Percentiles rank a stretch among this genome's conserved stretches.
Evolutionary conservation across 345 rosid genomes (phyloP).

Genomic region (Kernera saxatilis): DNA sequence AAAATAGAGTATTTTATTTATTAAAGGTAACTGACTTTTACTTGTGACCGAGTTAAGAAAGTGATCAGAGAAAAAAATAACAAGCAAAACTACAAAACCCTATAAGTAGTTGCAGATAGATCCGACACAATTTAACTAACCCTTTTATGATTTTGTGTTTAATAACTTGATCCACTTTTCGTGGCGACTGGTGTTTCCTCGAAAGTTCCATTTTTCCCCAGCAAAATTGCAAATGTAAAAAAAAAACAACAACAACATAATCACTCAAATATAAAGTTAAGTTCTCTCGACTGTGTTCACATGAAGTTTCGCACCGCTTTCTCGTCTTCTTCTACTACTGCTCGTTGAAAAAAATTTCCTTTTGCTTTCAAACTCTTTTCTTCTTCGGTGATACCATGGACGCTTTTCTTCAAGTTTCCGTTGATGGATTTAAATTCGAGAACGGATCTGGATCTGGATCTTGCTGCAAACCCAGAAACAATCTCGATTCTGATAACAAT

Average conservation of each 20-base stretch:
- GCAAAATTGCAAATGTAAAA: neutral
- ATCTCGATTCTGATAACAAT: constrained; percentile 10
- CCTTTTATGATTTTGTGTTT: neutral
- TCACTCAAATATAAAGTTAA: neutral
- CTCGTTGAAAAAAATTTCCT: neutral
- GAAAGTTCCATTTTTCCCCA: constrained; percentile 2
- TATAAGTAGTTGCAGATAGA: constrained; percentile 15
- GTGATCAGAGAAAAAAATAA: neutral
- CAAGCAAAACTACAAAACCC: neutral
- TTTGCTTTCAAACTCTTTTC: neutral
- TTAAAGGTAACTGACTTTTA: neutral
- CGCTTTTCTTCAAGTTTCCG: constrained; percentile 13
- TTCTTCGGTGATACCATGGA: constrained; percentile 8
- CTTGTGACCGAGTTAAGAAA: constrained; percentile 3
- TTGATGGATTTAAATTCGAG: constrained; percentile 20
- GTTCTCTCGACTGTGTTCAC: constrained; percentile 13
- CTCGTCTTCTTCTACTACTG: neutral
- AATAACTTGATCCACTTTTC: neutral
- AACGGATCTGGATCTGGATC: constrained; percentile 24
- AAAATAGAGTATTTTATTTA: neutral
- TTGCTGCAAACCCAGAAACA: constrained; percentile 24
- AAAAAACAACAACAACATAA: neutral
- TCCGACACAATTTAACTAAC: constrained; percentile 23
- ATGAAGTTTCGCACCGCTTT: constrained; percentile 5
- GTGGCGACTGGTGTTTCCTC: constrained; percentile 22